Percentiles rank a stretch among this genome's conserved stretches.
These are phyloP conservation scores for Sarocladium strictum DNA, from an alignment of 2,329 filamentous ascomycete genomes.

Conservation along the genomic window DNA sequence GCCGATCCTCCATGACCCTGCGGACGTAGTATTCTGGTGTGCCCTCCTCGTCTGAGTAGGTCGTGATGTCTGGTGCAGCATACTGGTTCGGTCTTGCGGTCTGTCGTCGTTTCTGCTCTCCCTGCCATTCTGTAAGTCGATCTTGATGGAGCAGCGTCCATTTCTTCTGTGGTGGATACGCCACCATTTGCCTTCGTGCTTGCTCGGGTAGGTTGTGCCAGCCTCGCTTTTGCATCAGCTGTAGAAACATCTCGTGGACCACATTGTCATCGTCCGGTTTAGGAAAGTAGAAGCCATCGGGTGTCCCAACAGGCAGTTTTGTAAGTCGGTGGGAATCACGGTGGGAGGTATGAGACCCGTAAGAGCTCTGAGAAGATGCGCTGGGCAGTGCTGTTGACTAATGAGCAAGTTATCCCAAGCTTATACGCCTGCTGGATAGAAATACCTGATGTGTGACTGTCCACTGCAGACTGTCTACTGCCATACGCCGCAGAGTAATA, in stretches of 20 bases:
- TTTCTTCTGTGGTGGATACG: conserved; percentile 90
- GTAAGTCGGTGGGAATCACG: conserved; percentile 53
- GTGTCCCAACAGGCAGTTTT: conserved; percentile 39
- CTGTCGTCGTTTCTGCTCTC: conserved; percentile 81
- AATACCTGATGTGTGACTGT: conserved; percentile 1
- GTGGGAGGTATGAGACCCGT: conserved; percentile 40
- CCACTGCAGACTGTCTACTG: neutral
- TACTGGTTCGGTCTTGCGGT: conserved; percentile 68
- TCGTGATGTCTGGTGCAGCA: conserved; percentile 62
- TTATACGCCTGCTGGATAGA: neutral
- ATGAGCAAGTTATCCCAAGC: conserved; percentile 10
- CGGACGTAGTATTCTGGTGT: conserved; percentile 98
- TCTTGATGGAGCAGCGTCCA: conserved; percentile 98
- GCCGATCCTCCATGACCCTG: conserved; percentile 91
- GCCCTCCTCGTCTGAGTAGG: conserved; percentile 85
- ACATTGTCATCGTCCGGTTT: conserved; percentile 75
- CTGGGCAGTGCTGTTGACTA: conserved; percentile 41
- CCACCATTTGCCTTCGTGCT: conserved; percentile 90
- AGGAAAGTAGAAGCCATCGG: conserved; percentile 56
- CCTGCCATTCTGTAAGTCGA: conserved; percentile 85
- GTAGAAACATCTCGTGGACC: conserved; percentile 85
- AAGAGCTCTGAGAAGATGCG: conserved; percentile 51
- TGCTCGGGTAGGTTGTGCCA: conserved; percentile 97
- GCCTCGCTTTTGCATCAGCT: conserved; percentile 93
- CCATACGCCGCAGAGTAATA: conserved; percentile 24